Evolutionary conservation across 306 rosid genomes (phyloP), one percentile per base, ranked within the genome.

Genomic region (Trifolium pratense): DNA sequence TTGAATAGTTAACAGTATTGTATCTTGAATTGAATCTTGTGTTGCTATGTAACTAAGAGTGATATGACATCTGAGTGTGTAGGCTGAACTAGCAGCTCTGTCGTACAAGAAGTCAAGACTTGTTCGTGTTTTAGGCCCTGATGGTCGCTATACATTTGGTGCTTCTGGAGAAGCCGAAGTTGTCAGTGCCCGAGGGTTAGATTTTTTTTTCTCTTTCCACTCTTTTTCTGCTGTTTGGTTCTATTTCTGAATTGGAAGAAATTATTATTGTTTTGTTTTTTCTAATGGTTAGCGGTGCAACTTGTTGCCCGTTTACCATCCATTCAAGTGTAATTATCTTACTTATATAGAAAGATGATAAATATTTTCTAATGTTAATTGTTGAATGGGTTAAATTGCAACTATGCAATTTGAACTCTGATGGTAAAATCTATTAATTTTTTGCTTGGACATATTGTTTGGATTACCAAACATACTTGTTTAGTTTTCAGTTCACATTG

Each of bases 51-150:
- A 48, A 68, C 29, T 66, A 16, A 16, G n/a, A 64, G 46, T 53
- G 56, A 68, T 80, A 53, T 39, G 6, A 39, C 40, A 34, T 63
- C 9, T 17, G 29, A 75, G 70, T 78, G 15, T 77, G 73, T 77
- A 94, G 97, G 99, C 96, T 52, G 99, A 94, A 80, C 89, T 94
- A 37, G 99, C 99, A 12, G 96, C 97, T 61, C 77, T 94, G 14
- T 87, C 86, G 75, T 91, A 86, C 80, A 91, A 91, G 89, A 94
- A 84, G 81, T 84, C 93, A 1, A 87, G 96, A 80, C 99, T 94
- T 49, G 92, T 94, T 66, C 91, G 95, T 56, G 75, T 75, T 37
- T 90, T 89, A 39, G 90, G 94, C 56, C 74, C 76, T 2, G 83
- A 66, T 86, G 97, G 99, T 79, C 94, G 93, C 67, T 56, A 52